Base-by-base conservation (phyloP, 2,329 filamentous ascomycete genomes). In the Cercospora janseana region DNA sequence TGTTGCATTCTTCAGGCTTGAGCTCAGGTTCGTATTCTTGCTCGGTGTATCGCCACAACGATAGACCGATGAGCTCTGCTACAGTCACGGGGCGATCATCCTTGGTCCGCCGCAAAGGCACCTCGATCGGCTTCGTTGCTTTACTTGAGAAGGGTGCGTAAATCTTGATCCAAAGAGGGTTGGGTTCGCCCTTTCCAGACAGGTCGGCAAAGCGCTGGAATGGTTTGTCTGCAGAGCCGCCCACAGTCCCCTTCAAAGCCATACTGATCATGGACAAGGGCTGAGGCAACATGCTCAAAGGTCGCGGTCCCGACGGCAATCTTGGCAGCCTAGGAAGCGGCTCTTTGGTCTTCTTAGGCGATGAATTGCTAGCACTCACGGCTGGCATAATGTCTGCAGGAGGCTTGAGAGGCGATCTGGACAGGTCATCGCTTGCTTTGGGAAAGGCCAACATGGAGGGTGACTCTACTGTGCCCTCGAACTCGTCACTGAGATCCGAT, bases 51-150 rank as follows among this genome's bases (percentile, higher is more conserved):
- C 85, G 78, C 76, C 86, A 91, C 9, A 94, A 70, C 55, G 84
- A 84, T 54, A 92, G 77, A 0, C 88, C 88, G 57, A 94, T 90
- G n/a, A 90, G 78, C 61, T 94, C 88, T 1, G 83, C 81, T 10
- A 93, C 87, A 0, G 82, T 85, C 13, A 88, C 85, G 2, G 79
- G 76, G 50, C 86, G 80, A 16, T 83, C 84, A 58, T 88, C 84
- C 12, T 87, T 79, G 28, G 79, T 81, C 40, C 83, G 80, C 18
- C 84, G 77, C 40, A 92, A 83, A 12, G 87, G 78, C 3, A 92
- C 81, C 63, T 91, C 85, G 38, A 84, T 80, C 0, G 85, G 81
- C 58, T 82, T 82, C 12, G 77, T 78, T 0, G 84, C 75, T 18
- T 79, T 79, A 9, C 78, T 76, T 12, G 85, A 86, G 58, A 85